Base-by-base conservation (phyloP, 208 protist genomes). In the Balamuthia mandrillaris region DNA sequence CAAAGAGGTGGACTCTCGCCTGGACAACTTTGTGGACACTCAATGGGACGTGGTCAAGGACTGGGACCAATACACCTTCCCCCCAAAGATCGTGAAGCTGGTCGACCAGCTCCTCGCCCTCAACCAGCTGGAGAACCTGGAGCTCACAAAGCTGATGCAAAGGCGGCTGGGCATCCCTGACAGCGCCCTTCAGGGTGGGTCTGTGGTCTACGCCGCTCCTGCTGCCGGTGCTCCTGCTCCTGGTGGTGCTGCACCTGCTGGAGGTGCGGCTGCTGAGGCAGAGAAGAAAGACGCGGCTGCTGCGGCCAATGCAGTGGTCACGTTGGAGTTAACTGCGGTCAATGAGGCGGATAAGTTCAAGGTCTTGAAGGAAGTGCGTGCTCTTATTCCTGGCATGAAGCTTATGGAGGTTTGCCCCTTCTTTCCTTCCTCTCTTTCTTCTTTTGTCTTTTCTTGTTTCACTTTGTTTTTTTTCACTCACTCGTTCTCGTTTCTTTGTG, bases 271-370 rank as follows among this genome's bases (percentile, higher is more conserved):
- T 29, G 68, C 75, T 37, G 52, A 83, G 56, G 75, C 61, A 21
- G 75, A 83, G 75, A 49, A 56, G 49, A 83, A 83, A 54, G 31
- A n/a, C n/a, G n/a, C n/a, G n/a, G n/a, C n/a, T n/a, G n/a, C n/a
- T n/a, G n/a, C 44, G 56, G 75, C 61, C 52, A 83, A 83, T 49
- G 54, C 66, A 54, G 52, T 83, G 7, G 61, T 83, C 56, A 54
- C 61, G 52, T 39, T 83, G 37, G 41, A 61, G 24, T 54, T 83
- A n/a, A 33, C 39, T 2, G 16, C 75, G 21, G 75, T 83, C 33
- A 42, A 79, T 29, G 75, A 83, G 49, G 75, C 75, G 27, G 75
- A 83, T 54, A 83, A 83, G 75, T 83, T 83, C 75, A 83, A 83
- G 75, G 75, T 83, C 31, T 54, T 83, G 52, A 83, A 83, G 75